A percentile compares a stretch with the other conserved stretches of the same genome.
Conservation (phyloP, 306 rosid genomes). For the Quercus cerris region DNA sequence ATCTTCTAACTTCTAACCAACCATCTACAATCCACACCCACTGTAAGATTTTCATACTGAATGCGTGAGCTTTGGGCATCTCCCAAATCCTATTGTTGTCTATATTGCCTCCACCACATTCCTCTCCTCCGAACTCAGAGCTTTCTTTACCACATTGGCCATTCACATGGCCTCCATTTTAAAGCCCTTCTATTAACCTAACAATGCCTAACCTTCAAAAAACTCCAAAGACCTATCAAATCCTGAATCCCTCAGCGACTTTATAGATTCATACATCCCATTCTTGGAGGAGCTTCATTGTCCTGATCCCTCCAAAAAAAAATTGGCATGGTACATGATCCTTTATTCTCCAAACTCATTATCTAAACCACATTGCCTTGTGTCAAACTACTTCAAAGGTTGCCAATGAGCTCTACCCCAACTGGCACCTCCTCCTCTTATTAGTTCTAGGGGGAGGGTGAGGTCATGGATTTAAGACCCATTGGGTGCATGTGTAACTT, state of each 20-base stretch:
- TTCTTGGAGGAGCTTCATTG: background rate
- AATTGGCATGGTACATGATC: no score
- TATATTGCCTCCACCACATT: background rate
- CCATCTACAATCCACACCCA: background rate
- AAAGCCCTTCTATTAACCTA: background rate
- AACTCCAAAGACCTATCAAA: background rate
- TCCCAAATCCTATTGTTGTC: background rate
- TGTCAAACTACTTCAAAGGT: no score
- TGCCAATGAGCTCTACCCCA: no score
- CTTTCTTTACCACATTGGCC: background rate
- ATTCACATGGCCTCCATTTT: background rate
- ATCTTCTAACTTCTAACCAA: background rate
- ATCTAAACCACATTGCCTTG: no score
- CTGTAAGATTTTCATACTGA: background rate
- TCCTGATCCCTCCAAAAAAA: no score
- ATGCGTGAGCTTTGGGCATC: background rate
- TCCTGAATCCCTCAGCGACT: background rate
- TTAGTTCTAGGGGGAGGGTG: no score
- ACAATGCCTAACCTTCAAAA: background rate
- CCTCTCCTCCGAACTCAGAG: background rate
- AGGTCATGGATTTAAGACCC: no score
- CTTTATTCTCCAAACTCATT: no score
- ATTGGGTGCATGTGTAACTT: no score
- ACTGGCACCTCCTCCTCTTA: no score
- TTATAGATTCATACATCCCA: background rate